Evolutionary conservation across 257 asterid genomes (phyloP), one percentile per base, ranked within the genome.

Genomic region (Dorcoceras hygrometricum): DNA sequence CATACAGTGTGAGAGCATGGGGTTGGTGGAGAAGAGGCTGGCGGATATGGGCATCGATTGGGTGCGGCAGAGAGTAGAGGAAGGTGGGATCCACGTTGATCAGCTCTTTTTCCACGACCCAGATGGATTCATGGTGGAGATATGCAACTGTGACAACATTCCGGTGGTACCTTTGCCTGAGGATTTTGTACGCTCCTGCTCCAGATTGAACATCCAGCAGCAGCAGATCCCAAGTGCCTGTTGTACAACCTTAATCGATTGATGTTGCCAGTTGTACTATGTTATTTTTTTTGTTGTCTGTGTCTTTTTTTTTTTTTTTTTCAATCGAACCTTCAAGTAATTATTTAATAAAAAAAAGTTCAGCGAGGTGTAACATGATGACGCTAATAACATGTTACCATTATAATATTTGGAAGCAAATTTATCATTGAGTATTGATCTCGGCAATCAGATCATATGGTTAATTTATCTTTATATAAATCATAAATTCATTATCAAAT

Each of bases 111-210:
- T 90, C 79, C 78, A 84, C 19, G 95, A 90, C 9, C 92, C 95
- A 0, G 95, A 88, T 72, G 96, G 96, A 8, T 84, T 81, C 64
- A 87, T 90, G 97, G 78, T 90, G 0, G 97, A 90, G 71, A 90
- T 88, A 2, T 90, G 95, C 67, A 87, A 90, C 71, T 90, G 96
- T 23, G 95, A 90, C 75, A 80, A 82, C 7, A 46, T 46, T 5
- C 54, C 54, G 1, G 1, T 46, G 20, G 22, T 46, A 18, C 54
- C 54, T 46, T 46, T 46, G 54, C 20, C 54, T 18, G 54, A 46
- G 7, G 54, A 46, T 16, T 4, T 46, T 46, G 54, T 46, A 46
- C 54, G 54, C 5, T 46, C 54, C 18, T 46, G 54, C 22, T 46
- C 54, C 20, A 46, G 20, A 2, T 18, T 46, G 54, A 46, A 46